A percentile compares a stretch with the other conserved stretches of the same genome.
phyloP scores from a whole-genome alignment of 2,329 filamentous ascomycete species.

The Aspergillus tanneri region DNA sequence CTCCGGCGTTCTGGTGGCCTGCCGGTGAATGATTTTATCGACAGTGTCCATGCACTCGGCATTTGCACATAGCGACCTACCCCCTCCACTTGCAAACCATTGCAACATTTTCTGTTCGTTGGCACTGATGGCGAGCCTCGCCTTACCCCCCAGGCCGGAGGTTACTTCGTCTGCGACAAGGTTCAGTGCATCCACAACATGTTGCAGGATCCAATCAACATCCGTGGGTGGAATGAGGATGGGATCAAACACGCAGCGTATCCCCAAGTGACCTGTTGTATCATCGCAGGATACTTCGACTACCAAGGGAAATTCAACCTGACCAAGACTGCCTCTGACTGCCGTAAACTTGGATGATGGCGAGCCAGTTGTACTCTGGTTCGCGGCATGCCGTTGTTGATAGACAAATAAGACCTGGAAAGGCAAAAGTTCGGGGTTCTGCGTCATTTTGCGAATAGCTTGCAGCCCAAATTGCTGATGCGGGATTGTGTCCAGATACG shows the following conservation, averaged over 20 bases:
- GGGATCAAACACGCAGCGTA: conserved; percentile 6
- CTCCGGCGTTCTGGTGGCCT: conserved; percentile 1
- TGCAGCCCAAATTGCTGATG: conserved; percentile 6
- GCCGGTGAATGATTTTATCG: neutral
- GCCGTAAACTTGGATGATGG: neutral
- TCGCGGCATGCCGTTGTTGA: neutral
- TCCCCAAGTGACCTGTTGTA: conserved; percentile 2
- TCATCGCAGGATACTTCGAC: conserved; percentile 8
- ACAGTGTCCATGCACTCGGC: too few relatives aligned
- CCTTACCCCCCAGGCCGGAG: too few relatives aligned
- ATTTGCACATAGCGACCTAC: too few relatives aligned
- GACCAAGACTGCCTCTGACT: neutral
- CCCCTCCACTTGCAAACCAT: too few relatives aligned
- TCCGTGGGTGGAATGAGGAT: neutral
- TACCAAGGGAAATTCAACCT: conserved; percentile 6
- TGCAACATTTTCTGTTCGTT: too few relatives aligned
- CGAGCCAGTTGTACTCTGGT: neutral
- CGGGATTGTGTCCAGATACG: conserved; percentile 5
- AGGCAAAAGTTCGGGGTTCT: conserved; percentile 1
- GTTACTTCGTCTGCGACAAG: too few relatives aligned
- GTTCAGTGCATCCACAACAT: too few relatives aligned
- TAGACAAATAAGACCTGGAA: conserved; percentile 12
- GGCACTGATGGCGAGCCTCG: too few relatives aligned
- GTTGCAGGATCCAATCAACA: conserved; percentile 6
- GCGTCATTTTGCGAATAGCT: conserved; percentile 3